Evolutionary conservation across 805 yeast genomes (phyloP).

Genomic region (Kazachstania kunashirensis): DNA sequence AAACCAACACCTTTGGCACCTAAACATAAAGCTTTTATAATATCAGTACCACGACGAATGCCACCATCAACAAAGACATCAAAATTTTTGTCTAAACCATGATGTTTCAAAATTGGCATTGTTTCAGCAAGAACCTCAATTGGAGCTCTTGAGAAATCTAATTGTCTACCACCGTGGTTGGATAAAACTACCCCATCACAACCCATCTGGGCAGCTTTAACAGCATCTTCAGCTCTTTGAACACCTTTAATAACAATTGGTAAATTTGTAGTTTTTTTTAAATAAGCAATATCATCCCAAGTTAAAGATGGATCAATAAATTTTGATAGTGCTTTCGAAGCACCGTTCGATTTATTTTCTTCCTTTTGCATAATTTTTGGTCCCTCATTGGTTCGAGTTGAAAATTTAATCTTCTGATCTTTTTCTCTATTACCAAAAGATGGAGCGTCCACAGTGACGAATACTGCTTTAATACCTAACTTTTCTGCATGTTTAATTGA

Average conservation of each 20-base stretch:
- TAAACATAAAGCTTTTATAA: constrained; percentile 54
- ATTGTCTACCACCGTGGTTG: constrained; percentile 85
- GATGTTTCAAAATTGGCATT: constrained; percentile 40
- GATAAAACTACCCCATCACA: constrained; percentile 72
- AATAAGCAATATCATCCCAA: constrained; percentile 56
- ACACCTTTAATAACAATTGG: constrained; percentile 75
- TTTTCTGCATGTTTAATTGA: constrained; percentile 63
- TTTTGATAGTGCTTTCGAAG: constrained; percentile 76
- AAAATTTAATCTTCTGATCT: constrained; percentile 60
- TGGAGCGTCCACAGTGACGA: constrained; percentile 90
- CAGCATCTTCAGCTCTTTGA: constrained; percentile 73
- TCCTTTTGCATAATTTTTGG: constrained; percentile 36
- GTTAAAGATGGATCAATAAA: constrained; percentile 64
- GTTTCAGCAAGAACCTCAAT: constrained; percentile 66
- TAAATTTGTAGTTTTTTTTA: constrained; percentile 45
- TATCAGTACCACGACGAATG: constrained; percentile 57
- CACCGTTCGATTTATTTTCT: constrained; percentile 61
- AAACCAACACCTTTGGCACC: constrained; percentile 67
- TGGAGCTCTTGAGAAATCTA: constrained; percentile 75
- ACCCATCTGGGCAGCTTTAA: constrained; percentile 63
- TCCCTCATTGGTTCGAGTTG: constrained; percentile 25
- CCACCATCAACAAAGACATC: constrained; percentile 64
- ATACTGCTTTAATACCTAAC: constrained; percentile 70
- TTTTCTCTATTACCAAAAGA: constrained; percentile 85
- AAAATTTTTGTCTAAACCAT: constrained; percentile 40